Conservation (phyloP, 1,284 basidiomycete genomes). For the Sphaerobolus stellatus region DNA sequence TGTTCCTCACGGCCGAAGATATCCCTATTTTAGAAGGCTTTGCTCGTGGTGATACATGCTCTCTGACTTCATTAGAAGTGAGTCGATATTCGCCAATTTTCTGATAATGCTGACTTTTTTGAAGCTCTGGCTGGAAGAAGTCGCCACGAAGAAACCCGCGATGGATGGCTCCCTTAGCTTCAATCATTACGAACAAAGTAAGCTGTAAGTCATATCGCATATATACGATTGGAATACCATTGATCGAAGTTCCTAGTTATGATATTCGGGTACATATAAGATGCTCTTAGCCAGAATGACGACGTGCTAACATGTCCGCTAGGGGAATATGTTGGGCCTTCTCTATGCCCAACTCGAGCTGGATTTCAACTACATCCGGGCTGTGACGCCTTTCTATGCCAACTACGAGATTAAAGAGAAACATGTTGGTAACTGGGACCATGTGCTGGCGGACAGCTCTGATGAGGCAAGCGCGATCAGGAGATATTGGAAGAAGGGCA, state of each 20-base stretch:
- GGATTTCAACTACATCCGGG: conserved; percentile 44
- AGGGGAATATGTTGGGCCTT: conserved; percentile 46
- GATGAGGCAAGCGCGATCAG: conserved; percentile 37
- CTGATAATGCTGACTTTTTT: conserved; percentile 23
- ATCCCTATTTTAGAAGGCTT: conserved; percentile 48
- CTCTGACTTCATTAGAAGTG: conserved; percentile 22
- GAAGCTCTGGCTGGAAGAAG: conserved; percentile 43
- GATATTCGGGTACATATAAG: conserved; percentile 38
- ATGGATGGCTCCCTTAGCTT: conserved; percentile 42
- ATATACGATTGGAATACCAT: not conserved
- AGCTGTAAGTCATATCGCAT: conserved; percentile 29
- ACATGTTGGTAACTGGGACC: conserved; percentile 26
- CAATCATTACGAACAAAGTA: conserved; percentile 44
- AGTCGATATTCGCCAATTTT: not conserved
- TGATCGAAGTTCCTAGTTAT: conserved; percentile 25
- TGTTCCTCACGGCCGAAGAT: conserved; percentile 46
- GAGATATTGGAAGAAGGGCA: conserved; percentile 35
- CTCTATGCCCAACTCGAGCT: conserved; percentile 53
- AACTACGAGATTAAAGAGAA: conserved; percentile 41
- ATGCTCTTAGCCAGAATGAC: too few species aligned
- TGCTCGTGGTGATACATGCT: conserved; percentile 45
- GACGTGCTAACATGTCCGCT: too few species aligned
- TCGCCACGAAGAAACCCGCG: conserved; percentile 36
- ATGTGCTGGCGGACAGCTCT: conserved; percentile 34
- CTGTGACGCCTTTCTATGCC: conserved; percentile 46